These are phyloP conservation scores for Diatrype stigma DNA, from an alignment of 2,329 filamentous ascomycete species.

Conservation along the genomic window DNA sequence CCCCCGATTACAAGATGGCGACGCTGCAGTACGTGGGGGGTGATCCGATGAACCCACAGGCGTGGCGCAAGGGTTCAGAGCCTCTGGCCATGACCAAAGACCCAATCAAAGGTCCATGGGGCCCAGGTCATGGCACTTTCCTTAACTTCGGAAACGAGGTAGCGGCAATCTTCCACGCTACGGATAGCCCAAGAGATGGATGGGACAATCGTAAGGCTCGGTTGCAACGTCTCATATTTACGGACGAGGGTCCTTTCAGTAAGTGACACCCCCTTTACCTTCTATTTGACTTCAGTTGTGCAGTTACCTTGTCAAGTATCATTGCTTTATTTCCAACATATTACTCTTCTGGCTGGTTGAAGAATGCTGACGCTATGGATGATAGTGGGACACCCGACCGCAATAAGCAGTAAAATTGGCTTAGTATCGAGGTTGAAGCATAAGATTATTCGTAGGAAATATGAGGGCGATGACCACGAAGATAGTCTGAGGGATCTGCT, in stretches of 20 bases:
- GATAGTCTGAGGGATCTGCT: no score
- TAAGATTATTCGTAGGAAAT: no score
- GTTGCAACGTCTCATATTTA: constrained; percentile 25
- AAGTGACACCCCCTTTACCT: background rate
- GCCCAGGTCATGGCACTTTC: constrained; percentile 28
- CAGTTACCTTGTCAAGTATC: no score
- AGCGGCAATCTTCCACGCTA: constrained; percentile 28
- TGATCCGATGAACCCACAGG: constrained; percentile 22
- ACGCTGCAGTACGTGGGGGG: constrained; percentile 23
- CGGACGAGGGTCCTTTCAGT: constrained; percentile 20
- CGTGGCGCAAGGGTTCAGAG: constrained; percentile 24
- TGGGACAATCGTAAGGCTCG: constrained; percentile 26
- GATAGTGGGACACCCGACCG: no score
- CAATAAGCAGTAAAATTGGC: no score
- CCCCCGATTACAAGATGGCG: constrained; percentile 30
- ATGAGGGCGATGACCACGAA: no score
- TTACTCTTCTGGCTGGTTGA: no score
- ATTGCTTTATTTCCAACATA: no score
- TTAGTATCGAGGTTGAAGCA: no score
- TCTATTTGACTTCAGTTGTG: no score
- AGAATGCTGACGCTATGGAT: no score
- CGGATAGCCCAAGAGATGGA: constrained; percentile 23
- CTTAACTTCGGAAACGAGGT: constrained; percentile 18
- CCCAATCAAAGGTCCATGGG: constrained; percentile 17
- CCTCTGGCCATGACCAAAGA: constrained; percentile 20